phyloP scores from a whole-genome alignment of 225 moss, liverwort and hornwort species.

The Antitrichia curtipendula region DNA sequence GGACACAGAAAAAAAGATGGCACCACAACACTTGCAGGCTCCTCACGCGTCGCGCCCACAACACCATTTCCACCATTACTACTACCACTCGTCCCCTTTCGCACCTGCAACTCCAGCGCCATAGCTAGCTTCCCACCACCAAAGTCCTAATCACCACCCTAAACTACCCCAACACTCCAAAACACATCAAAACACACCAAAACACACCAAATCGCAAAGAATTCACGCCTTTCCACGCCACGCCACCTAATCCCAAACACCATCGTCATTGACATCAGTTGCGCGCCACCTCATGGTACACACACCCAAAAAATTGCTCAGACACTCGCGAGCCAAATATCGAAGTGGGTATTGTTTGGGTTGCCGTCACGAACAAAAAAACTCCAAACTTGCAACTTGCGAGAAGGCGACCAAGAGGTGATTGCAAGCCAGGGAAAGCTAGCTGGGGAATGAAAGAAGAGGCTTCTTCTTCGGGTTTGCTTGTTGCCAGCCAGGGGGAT shows the following conservation, averaged over 20 bases:
- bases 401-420: not conserved
- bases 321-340: not conserved
- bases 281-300: not conserved
- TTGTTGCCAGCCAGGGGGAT: not conserved
- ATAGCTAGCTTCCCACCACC: not conserved
- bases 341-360: not conserved
- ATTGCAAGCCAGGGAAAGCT: not conserved
- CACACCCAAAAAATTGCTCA: not conserved
- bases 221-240: not conserved
- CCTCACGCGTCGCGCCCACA: not conserved
- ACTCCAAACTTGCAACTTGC: not conserved
- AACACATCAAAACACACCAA: not conserved
- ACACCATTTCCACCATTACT: not conserved
- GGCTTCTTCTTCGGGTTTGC: not conserved
- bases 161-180: not conserved
- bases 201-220: not conserved
- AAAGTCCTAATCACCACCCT: not conserved
- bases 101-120: not conserved
- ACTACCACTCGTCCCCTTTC: not conserved
- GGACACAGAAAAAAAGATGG: slow-evolving; percentile 83
- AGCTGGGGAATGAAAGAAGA: not conserved
- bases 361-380: not conserved
- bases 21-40: not conserved
- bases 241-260: not conserved
- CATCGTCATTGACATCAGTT: not conserved